phyloP scores from a whole-genome alignment of 2,329 filamentous ascomycete genomes.

The Colletotrichum costaricense region DNA sequence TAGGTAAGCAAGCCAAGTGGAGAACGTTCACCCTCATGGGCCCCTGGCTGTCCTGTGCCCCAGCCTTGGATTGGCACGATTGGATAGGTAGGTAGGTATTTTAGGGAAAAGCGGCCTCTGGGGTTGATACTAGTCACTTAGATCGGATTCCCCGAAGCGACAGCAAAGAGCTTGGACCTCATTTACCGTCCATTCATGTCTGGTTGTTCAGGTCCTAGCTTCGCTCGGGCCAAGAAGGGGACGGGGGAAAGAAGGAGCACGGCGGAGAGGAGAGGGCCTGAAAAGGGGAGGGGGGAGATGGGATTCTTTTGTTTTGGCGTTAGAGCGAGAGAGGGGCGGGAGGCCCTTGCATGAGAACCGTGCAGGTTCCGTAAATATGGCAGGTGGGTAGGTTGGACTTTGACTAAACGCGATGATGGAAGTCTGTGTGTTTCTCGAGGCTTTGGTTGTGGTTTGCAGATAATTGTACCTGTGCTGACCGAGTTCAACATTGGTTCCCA shows the following conservation, averaged over 20 bases:
- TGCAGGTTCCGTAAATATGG: slow-evolving; percentile 13
- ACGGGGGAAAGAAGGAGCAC: not conserved
- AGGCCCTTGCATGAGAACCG: slow-evolving; percentile 29
- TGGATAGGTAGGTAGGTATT: not conserved
- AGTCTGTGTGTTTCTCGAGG: slow-evolving; percentile 2
- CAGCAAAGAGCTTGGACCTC: slow-evolving; percentile 22
- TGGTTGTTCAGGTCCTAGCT: slow-evolving; percentile 3
- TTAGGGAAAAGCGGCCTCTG: not conserved
- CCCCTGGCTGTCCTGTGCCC: not conserved
- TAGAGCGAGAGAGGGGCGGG: slow-evolving; percentile 9
- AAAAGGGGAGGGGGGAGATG: not conserved
- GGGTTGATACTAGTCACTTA: not conserved
- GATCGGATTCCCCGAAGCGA: slow-evolving; percentile 8
- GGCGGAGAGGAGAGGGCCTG: not conserved
- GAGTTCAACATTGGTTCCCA: not conserved
- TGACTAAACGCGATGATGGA: slow-evolving; percentile 16
- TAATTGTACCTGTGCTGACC: no score
- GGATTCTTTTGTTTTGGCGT: slow-evolving; percentile 2
- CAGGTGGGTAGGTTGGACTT: slow-evolving; percentile 19
- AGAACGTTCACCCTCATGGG: not conserved
- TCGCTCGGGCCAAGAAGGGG: slow-evolving; percentile 2
- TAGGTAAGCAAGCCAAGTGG: not conserved
- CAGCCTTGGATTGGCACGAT: not conserved
- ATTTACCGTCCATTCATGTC: slow-evolving; percentile 1
- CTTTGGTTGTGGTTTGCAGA: not conserved